Evolutionary conservation across 176 grass and related monocot species (phyloP), one percentile per base, ranked within the genome.

Genomic region (Thinopyrum elongatum): DNA sequence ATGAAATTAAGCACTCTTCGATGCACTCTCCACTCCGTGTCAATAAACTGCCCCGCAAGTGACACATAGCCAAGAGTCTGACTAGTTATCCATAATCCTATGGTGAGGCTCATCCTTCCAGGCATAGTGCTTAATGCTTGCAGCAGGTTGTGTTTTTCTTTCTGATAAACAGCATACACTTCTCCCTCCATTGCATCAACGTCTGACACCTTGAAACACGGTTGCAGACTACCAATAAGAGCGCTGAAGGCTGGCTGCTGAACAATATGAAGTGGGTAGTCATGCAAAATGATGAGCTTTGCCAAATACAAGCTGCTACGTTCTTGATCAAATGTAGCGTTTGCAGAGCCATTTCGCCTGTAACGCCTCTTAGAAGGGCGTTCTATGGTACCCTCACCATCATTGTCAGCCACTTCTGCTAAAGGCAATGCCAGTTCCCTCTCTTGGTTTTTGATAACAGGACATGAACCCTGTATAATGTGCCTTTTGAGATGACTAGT

Each of bases 281-380:
- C 73, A 30, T 76, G 73, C 16, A 76, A 76, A 53, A 76, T 76
- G 73, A 76, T 30, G 26, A 53, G 42, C 44, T 76, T 76, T 16
- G 73, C 73, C 17, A 76, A 23, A 53, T 76, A 51, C 15, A 30
- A 29, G 44, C 73, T 53, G 44, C 73, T 76, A 53, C 27, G 44
- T 27, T 76, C 73, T 76, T 76, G 73, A 76, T 92, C 90, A 78
- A 92, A 92, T 69, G 80, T 38, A 75, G 86, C 82, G 78, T 88
- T 92, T 74, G 86, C 73, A 81, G 51, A 92, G 8, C 90, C 90
- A 49, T 83, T 85, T 21, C 82, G 16, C 77, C 90, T 84, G 72
- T 92, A 89, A 8, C 86, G 77, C 72, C 86, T 89, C 79, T 92
- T 92, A 68, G 59, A 63, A 5, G 77, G 76, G 11, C 60, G 86